Evolutionary conservation across 768 basidiomycete genomes (phyloP), one percentile per base, ranked within the genome.

Genomic region (Peribolospora baueri): DNA sequence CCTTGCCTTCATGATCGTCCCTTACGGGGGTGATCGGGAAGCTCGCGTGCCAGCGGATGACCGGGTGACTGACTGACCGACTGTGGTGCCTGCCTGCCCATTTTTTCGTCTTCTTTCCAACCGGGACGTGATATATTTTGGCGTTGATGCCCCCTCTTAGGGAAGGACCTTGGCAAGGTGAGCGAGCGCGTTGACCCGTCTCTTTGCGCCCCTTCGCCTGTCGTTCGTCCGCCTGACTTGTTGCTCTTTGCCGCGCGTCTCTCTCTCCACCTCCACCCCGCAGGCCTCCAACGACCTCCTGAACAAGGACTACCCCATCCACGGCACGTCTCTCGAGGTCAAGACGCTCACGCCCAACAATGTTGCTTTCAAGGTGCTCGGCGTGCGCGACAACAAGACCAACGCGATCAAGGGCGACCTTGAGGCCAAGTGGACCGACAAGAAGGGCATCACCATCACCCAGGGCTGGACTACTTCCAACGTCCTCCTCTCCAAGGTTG

Each of bases 401-500:
- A 70, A 67, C 60, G 69, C 70, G 68, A 95, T 97, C 72, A 62
- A 67, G 45, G 91, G 84, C 61, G 91, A 97, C 69, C 74, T 97
- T 64, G 93, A 98, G 78, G 82, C 80, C 70, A 98, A 95, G 72
- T 52, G 51, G 9, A 38, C 49, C 9, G 49, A 36, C 73, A 79
- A 80, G 71, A 86, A 91, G 69, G 93, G 93, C 60, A 74, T 97
- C 65, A 80, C 80, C 67, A 74, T 93, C 75, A 97, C 93, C 62
- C 76, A 91, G 73, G 76, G 83, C 55, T 98, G 93, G 93, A 87
- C 85, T 54, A 95, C 91, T 65, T 63, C 77, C 67, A 98, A 98
- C 75, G 70, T 81, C 66, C 82, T 98, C 73, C 81, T 82, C 68
- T 81, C 81, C 61, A 78, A 81, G 68, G 69, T 95, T 61, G 93